Conservation (phyloP, 1,284 basidiomycete genomes). For the Boletus holoroseus region DNA sequence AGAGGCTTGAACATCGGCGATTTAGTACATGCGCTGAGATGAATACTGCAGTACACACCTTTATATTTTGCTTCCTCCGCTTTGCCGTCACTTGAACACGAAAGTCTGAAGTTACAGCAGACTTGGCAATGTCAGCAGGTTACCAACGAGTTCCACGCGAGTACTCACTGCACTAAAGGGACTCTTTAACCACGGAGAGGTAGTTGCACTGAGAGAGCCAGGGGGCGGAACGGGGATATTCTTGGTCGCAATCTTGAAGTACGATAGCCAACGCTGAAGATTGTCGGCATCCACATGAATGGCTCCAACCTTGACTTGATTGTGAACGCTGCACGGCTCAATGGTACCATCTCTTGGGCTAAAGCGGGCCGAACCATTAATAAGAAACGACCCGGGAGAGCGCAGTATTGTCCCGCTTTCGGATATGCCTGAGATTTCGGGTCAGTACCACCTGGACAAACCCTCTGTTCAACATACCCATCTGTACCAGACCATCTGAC, state of each 20-base stretch:
- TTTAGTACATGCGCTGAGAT: slow-evolving; percentile 6
- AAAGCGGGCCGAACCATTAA: slow-evolving; percentile 49
- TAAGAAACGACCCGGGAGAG: slow-evolving; percentile 42
- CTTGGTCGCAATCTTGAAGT: slow-evolving; percentile 10
- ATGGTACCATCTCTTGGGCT: slow-evolving; percentile 53
- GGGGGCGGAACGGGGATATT: slow-evolving; percentile 20
- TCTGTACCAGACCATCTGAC: slow-evolving; percentile 11
- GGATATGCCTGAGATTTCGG: slow-evolving; percentile 6
- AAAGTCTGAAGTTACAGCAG: slow-evolving; percentile 16
- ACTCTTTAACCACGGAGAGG: slow-evolving; percentile 31
- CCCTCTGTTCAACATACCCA: slow-evolving; percentile 26
- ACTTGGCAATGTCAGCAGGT: slow-evolving; percentile 17
- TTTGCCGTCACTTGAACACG: slow-evolving; percentile 11
- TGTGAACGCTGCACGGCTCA: slow-evolving; percentile 51
- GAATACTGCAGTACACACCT: slow-evolving; percentile 7
- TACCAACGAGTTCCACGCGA: neutral
- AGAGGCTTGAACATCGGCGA: slow-evolving; percentile 14
- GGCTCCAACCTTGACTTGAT: slow-evolving; percentile 43
- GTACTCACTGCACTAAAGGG: slow-evolving; percentile 28
- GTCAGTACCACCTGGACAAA: slow-evolving; percentile 8
- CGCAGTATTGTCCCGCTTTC: slow-evolving; percentile 37
- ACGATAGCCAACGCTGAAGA: slow-evolving; percentile 22
- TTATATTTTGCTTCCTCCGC: slow-evolving; percentile 16
- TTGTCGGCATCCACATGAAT: slow-evolving; percentile 46
- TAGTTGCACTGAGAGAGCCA: slow-evolving; percentile 1